phyloP scores from a whole-genome alignment of 305 asterid species.

The Fraxinus floribunda region DNA sequence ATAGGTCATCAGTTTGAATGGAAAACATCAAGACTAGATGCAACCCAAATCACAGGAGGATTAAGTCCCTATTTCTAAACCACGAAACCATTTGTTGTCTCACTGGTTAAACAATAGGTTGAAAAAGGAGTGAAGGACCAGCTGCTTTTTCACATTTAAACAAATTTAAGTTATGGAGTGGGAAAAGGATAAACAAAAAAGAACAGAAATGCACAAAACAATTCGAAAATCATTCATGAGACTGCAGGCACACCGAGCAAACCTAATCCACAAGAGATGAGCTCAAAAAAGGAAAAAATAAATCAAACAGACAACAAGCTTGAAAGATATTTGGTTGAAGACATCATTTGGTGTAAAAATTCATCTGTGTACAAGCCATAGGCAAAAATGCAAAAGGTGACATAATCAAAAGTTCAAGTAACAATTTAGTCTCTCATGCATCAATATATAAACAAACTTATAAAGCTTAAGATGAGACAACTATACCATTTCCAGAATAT shows the following conservation, averaged over 20 bases:
- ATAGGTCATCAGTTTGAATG: neutral
- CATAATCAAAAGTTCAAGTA: constrained; percentile 2
- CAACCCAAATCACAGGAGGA: neutral
- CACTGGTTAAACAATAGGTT: neutral
- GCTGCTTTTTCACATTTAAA: neutral
- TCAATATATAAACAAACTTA: constrained; percentile 15
- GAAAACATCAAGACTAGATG: neutral
- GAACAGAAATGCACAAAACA: neutral
- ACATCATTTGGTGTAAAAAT: neutral
- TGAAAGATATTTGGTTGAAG: neutral
- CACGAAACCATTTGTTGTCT: neutral
- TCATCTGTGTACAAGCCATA: neutral
- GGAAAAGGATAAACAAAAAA: neutral
- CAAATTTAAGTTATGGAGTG: neutral
- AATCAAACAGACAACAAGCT: neutral
- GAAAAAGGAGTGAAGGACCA: neutral
- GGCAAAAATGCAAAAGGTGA: neutral
- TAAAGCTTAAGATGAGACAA: constrained; percentile 31
- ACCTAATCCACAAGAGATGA: neutral
- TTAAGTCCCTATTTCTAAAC: neutral
- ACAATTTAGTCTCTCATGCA: constrained; percentile 24
- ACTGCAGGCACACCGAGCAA: neutral
- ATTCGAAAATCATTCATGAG: neutral
- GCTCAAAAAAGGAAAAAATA: neutral
- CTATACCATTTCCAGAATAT: constrained; percentile 81